Evolutionary conservation across 2,329 filamentous ascomycete genomes (phyloP).

Genomic region (Aspergillus calidoustus): DNA sequence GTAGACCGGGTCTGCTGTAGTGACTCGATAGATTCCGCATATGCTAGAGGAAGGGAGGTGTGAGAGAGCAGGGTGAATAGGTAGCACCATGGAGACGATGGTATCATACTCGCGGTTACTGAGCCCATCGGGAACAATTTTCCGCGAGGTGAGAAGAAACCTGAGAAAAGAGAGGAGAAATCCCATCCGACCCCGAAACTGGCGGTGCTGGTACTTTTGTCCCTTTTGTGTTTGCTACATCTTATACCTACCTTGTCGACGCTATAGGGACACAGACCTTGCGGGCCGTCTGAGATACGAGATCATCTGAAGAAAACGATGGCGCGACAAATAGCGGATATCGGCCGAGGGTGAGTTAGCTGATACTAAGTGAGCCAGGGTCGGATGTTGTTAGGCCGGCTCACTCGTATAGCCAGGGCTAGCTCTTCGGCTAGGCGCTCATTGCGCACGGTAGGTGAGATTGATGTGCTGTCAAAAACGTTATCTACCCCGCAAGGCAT

Average conservation of each 20-base stretch:
- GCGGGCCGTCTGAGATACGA: background rate
- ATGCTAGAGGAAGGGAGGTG: background rate
- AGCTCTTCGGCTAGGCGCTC: background rate
- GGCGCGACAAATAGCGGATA: background rate
- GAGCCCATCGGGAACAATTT: background rate
- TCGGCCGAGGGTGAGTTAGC: background rate
- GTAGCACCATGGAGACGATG: background rate
- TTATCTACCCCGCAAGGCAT: constrained; percentile 15
- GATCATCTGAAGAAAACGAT: background rate
- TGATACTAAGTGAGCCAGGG: background rate
- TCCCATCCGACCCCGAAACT: background rate
- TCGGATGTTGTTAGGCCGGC: background rate
- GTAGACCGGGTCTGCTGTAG: background rate
- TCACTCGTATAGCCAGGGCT: background rate
- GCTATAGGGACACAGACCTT: background rate
- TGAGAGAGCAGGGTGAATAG: background rate
- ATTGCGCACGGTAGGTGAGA: background rate
- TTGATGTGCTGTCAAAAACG: constrained; percentile 2
- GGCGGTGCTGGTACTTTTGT: background rate
- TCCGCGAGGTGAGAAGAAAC: background rate
- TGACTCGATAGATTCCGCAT: background rate
- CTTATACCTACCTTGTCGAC: background rate
- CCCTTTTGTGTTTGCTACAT: background rate
- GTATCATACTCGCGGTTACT: background rate
- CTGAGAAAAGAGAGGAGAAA: background rate